Evolutionary conservation across 192 early-diverging fungal species (phyloP).

Genomic region (Umbelopsis sp.): DNA sequence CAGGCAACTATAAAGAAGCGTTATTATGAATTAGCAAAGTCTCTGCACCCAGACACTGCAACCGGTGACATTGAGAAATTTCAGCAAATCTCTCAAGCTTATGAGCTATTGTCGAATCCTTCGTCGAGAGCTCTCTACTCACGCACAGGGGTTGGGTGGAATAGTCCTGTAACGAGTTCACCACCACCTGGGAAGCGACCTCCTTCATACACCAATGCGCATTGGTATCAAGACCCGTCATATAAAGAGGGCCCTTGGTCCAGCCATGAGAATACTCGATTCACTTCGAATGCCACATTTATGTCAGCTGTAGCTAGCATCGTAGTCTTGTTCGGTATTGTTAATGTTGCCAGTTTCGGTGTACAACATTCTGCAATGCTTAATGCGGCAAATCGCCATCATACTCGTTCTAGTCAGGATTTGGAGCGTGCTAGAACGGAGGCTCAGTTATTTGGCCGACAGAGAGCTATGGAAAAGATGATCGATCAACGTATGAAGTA

Average conservation of each 20-base stretch:
- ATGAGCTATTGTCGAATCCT: constrained; percentile 33
- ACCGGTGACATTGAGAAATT: constrained; percentile 24
- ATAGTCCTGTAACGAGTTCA: constrained; percentile 14
- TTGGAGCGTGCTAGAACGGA: constrained; percentile 30
- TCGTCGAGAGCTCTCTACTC: constrained; percentile 27
- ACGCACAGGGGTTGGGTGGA: constrained; percentile 35
- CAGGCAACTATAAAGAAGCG: constrained; percentile 29
- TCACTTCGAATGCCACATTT: constrained; percentile 32
- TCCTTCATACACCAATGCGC: constrained; percentile 15
- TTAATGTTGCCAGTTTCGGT: constrained; percentile 20
- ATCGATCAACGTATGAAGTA: constrained; percentile 19
- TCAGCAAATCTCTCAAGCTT: constrained; percentile 34
- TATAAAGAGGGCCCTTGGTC: constrained; percentile 22
- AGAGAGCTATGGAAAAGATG: constrained; percentile 23
- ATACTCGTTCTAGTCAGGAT: constrained; percentile 29
- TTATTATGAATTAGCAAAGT: constrained; percentile 40
- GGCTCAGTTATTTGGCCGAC: constrained; percentile 25
- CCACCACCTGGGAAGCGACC: constrained; percentile 13
- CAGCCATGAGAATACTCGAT: constrained; percentile 22
- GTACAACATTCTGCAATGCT: background rate
- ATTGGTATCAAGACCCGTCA: constrained; percentile 23
- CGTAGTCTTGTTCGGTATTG: constrained; percentile 11
- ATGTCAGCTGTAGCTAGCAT: constrained; percentile 24
- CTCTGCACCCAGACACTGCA: constrained; percentile 35
- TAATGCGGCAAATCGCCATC: constrained; percentile 33